Base-by-base conservation (phyloP, 169 alveolate species). In the Cryptosporidium sp. region DNA sequence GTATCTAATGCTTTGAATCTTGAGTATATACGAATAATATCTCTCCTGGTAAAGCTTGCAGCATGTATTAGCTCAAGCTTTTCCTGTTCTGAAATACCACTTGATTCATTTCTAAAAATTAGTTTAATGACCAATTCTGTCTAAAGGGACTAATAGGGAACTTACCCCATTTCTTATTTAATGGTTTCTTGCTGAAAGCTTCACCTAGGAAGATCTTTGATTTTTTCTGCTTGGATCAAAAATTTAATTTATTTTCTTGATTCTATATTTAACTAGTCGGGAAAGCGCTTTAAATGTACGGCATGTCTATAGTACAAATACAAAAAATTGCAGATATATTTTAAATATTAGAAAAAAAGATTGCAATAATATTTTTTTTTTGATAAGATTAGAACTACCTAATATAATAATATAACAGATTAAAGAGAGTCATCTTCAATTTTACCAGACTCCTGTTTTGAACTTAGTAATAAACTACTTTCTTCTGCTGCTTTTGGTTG, bases 1-100 rank as follows among this genome's bases (percentile, higher is more conserved):
- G 96, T 95, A 92, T 97, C 99, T 84, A 97, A 95, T 55, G 95
- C 96, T 48, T 94, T 80, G 86, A 97, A 97, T 59, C 98, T 93
- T 86, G 94, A 93, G 91, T 97, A 98, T 58, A 98, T 95, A 85
- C 95, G 95, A 92, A 96, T 96, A 55, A 97, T 92, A 86, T 97
- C 99, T 65, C 96, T 92, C 84, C 97, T 97, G 35, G 96, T 93
- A 95, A 97, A 97, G 85, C 92, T 91, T 65, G 97, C 97, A 26
- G 96, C 95, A 71, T 93, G 96, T 58, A 95, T 91, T 48, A 95
- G 84, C 75, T 93, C 95, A 71, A 71, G 86, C 84, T 93, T 94
- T 85, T 94, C 96, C 69, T 93, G 94, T 16, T 80, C 89, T n/a
- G 80, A 61, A 37, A 80, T 62, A 31, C 29, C 65, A 65, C 80